These are phyloP conservation scores for Vitis hybrid DNA, from an alignment of 177 flowering plant genomes.

Conservation along the genomic window DNA sequence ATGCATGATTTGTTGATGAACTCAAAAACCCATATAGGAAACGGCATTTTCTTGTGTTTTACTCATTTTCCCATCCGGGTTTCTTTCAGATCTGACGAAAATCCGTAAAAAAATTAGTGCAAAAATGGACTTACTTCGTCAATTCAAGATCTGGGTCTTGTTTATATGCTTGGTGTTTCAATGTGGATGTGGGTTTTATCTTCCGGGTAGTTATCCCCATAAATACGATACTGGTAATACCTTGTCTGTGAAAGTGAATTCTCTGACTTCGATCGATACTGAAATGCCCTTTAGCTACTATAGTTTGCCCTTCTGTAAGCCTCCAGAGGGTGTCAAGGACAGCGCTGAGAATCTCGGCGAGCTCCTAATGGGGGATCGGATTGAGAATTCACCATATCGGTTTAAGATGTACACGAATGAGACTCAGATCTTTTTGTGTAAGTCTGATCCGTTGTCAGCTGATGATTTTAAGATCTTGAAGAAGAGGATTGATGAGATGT, in stretches of 20 bases:
- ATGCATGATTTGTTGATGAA: neutral
- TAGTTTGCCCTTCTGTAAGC: constrained; percentile 72
- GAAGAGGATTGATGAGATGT: constrained; percentile 74
- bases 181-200: constrained; percentile 58
- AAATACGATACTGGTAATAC: constrained; percentile 46
- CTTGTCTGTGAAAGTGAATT: constrained; percentile 69
- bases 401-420: constrained; percentile 61
- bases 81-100: constrained; percentile 28
- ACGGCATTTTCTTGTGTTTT: neutral
- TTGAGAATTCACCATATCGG: constrained; percentile 72
- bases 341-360: constrained; percentile 82
- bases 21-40: neutral
- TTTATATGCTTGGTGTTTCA: constrained; percentile 35
- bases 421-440: constrained; percentile 55
- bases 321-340: constrained; percentile 66
- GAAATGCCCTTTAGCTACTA: constrained; percentile 79
- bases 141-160: constrained; percentile 47
- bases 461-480: constrained; percentile 53
- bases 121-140: constrained; percentile 36
- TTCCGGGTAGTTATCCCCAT: constrained; percentile 79
- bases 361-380: constrained; percentile 83
- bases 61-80: constrained; percentile 22
- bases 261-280: constrained; percentile 74
- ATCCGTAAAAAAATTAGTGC: constrained; percentile 3
- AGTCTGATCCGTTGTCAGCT: constrained; percentile 37